Base-by-base conservation (phyloP, 1,284 basidiomycete genomes). In the Meira nashicola region DNA sequence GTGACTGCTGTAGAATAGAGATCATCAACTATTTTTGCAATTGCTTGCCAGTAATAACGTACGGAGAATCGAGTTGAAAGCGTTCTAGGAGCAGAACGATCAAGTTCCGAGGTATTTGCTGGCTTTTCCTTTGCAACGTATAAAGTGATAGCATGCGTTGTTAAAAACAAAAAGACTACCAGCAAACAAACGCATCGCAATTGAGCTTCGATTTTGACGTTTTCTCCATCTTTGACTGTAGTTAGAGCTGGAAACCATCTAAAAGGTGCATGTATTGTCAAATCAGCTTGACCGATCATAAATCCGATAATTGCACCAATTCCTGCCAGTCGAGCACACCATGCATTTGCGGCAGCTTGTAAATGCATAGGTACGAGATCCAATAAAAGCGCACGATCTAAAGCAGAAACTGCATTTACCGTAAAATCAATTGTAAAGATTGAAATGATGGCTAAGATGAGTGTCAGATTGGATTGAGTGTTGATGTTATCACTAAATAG, bases 341-440 rank as follows among this genome's bases (percentile, higher is more conserved):
- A 98, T 0, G 93, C 94, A 77, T 93, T 96, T 0, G 88, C 93
- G 19, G 85, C 82, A 8, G 91, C 86, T 77, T 97, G 94, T 51
- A 86, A 83, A 0, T 83, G 79, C 0, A 88, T 82, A 4, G 82
- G 79, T 0, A 84, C 71, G 2, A 83, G 81, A 69, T 85, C 84
- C 0, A 92, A 86, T 15, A 91, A 80, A 5, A 92, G 82, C 0
- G 89, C 88, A 43, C 90, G 87, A 73, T 92, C 89, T 28, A 89
- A 84, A 0, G 90, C 89, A 78, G 88, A 87, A 0, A 92, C 41
- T 39, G 87, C 91, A 74, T 97, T 97, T 64, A 97, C 89, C 25
- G 87, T 86, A 72, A 97, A 95, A 80, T 98, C 94, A 56, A 97
- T 88, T 39, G 87, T 82, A 73, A 90, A 95, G 54, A 98, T 89